Evolutionary conservation across 73 alveolate genomes (phyloP), one percentile per base, ranked within the genome.

Genomic region (Symbiodinium pilosum): DNA sequence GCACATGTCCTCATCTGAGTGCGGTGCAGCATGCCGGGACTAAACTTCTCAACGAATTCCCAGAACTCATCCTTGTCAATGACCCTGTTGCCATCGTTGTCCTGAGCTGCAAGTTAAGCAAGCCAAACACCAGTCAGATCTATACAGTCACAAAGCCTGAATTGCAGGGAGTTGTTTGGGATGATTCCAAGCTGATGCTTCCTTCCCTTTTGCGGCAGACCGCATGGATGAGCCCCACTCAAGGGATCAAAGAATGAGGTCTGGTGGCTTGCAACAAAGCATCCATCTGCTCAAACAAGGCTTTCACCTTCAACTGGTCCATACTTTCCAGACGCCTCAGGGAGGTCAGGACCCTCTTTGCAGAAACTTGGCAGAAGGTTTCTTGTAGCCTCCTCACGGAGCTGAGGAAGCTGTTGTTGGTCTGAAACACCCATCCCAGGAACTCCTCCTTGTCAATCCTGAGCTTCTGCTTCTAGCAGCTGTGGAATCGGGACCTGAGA

Each of bases 371-470:
- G n/a, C n/a, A n/a, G n/a, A n/a, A n/a, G n/a, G n/a, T n/a, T n/a
- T n/a, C n/a, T n/a, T n/a, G n/a, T n/a, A n/a, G 6, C 56, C 88
- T 38, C 88, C 88, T 39, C 52, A 81, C 88, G 9, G 88, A 81
- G 88, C 88, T 81, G 54, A 81, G 88, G 32, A 81, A 81, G 88
- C 88, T 81, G 88, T 40, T 81, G 88, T 81, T 81, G 51, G 88
- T 81, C 88, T 81, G 88, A 59, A 81, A 81, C 38, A 81, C 88
- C 88, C 88, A 81, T 24, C 88, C 88, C 59, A 81, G 34, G 56
- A 81, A 81, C 88, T 81, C 88, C 43, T 81, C 88, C 38, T 40
- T 81, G 88, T 81, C 88, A 36, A 81, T 81, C 81, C 81, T 64
- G 24, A 14, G 81, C 81, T 24, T 28, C 39, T 38, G 32, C 81